Evolutionary conservation across 495 filamentous ascomycete genomes (phyloP), one percentile per base, ranked within the genome.

Genomic region (Peziza echinospora): DNA sequence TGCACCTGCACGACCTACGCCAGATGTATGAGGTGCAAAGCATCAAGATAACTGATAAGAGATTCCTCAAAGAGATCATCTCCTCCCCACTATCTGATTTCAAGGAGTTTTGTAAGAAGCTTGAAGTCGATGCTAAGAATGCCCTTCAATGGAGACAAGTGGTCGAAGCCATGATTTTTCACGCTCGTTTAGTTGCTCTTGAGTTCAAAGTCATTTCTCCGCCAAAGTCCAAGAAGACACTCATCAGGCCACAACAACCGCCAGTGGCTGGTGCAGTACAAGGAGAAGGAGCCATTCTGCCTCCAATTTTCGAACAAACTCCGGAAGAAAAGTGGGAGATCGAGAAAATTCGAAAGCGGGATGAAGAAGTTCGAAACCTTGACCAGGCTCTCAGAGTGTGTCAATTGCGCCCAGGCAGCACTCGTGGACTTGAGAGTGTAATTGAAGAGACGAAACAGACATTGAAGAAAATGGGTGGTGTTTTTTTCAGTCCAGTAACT

Each of bases 391-490:
- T 37, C 30, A 7, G 19, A 37, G 19, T 37, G 3, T 37, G 30
- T 6, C 30, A 6, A 37, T 17, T 13, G 6, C 13, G 19, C 26
- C 50, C 49, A 24, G 46, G 43, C 34, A 51, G 49, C 50, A 51
- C 54, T 37, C 37, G 51, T 19, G 57, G 62, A 40, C 55, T 62
- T 5, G 49, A 42, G 25, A 43, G 39, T 16, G 60, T 62, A 13
- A 44, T 69, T 41, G 50, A 56, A 26, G 53, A 59, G 24, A 56
- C 59, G 2, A 44, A 63, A 42, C 56, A 55, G 19, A 62, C 69
- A 49, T 47, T 70, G 43, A 41, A 46, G 3, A 37, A 37, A 37
- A 37, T 37, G 9, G 62, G 54, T 2, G 26, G 37, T 3, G 52
- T 55, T 5, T 60, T 65, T 40, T 65, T 67, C 42, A 46, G 48